phyloP scores from a whole-genome alignment of 1,284 basidiomycete genomes.

The Microbotryum intermedium region DNA sequence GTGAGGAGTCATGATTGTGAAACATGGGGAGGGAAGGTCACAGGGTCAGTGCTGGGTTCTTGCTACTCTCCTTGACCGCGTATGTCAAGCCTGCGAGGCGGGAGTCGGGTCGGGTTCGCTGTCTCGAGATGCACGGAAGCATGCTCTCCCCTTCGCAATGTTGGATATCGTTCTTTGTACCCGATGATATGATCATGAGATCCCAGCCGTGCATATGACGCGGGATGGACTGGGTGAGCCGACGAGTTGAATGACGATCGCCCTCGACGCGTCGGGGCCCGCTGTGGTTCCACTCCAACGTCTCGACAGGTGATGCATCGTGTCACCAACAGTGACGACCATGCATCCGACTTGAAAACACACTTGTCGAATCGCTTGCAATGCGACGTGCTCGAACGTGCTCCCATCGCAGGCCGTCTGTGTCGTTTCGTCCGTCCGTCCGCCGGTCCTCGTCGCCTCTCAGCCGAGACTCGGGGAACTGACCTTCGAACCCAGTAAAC shows the following conservation, averaged over 20 bases:
- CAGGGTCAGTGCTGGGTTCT: neutral
- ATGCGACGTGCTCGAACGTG: constrained; percentile 8
- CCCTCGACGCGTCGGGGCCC: neutral
- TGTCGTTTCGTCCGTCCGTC: constrained; percentile 4
- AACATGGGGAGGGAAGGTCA: neutral
- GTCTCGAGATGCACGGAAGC: neutral
- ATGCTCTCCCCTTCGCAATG: too few relatives aligned
- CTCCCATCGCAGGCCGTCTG: constrained; percentile 4
- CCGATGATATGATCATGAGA: too few relatives aligned
- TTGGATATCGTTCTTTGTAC: too few relatives aligned
- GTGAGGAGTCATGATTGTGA: neutral
- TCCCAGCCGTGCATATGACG: too few relatives aligned
- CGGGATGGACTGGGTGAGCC: too few relatives aligned
- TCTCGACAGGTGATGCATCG: too few relatives aligned
- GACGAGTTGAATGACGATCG: neutral
- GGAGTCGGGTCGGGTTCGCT: neutral
- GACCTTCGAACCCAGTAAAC: constrained; percentile 21
- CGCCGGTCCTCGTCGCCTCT: neutral
- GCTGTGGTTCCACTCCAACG: neutral
- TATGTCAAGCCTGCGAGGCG: too few relatives aligned
- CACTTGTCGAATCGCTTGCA: too few relatives aligned
- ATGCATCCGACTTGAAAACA: too few relatives aligned
- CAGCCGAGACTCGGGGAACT: neutral
- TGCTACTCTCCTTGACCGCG: neutral
- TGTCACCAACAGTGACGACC: too few relatives aligned